A percentile compares a stretch with the other conserved stretches of the same genome.
These are phyloP conservation scores for Cyphellophora europaea DNA, from an alignment of 2,329 filamentous ascomycete genomes.

Conservation along the genomic window DNA sequence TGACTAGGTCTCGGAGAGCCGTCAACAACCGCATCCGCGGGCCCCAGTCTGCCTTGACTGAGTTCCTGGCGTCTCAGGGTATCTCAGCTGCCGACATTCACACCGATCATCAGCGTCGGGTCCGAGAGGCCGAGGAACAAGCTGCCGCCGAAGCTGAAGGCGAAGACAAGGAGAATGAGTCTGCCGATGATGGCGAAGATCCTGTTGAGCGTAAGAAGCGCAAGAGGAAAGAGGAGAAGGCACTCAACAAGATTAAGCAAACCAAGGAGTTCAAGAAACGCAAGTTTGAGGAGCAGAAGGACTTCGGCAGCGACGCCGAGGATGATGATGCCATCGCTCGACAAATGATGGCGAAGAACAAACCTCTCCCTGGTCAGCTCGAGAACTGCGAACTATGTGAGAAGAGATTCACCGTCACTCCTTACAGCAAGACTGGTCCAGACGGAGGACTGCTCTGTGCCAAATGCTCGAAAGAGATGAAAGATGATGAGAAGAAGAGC, in stretches of 20 bases:
- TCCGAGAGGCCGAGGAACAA: conserved; percentile 36
- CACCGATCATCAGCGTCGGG: conserved; percentile 47
- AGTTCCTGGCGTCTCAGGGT: conserved; percentile 60
- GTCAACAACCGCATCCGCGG: conserved; percentile 41
- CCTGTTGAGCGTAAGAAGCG: conserved; percentile 43
- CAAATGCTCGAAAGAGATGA: conserved; percentile 67
- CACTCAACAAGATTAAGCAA: conserved; percentile 37
- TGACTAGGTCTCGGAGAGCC: conserved; percentile 12
- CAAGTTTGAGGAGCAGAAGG: conserved; percentile 34
- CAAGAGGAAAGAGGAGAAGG: conserved; percentile 43
- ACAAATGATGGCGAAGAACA: conserved; percentile 46
- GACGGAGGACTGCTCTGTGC: conserved; percentile 79
- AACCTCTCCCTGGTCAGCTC: conserved; percentile 69
- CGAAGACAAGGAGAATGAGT: conserved; percentile 29
- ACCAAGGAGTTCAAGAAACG: conserved; percentile 40
- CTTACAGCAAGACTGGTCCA: conserved; percentile 73
- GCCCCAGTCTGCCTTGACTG: conserved; percentile 58
- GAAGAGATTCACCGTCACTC: conserved; percentile 86
- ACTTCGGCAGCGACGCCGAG: conserved; percentile 19
- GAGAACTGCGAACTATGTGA: conserved; percentile 78
- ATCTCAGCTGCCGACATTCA: conserved; percentile 57
- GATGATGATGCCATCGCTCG: conserved; percentile 33
- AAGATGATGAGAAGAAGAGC: conserved; percentile 56
- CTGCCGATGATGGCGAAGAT: conserved; percentile 31
- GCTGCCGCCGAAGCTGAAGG: conserved; percentile 23